Conservation (phyloP, 805 yeast species). For the Yueomyces sp. region DNA sequence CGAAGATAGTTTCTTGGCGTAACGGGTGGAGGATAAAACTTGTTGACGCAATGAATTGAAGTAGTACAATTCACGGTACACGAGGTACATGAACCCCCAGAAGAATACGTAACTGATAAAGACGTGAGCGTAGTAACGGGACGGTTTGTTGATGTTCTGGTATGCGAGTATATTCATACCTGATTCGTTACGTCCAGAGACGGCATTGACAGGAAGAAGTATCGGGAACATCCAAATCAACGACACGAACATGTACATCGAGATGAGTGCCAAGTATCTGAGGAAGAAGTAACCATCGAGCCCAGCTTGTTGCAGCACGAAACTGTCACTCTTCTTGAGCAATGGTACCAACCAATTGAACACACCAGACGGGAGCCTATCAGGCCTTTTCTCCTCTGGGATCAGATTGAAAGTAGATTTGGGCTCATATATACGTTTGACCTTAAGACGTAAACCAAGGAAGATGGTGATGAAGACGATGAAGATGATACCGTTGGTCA, state of each 20-base stretch:
- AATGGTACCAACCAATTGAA: slow-evolving; percentile 58
- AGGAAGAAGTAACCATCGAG: slow-evolving; percentile 89
- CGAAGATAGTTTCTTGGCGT: slow-evolving; percentile 59
- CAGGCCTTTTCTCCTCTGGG: slow-evolving; percentile 50
- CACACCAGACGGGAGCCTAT: slow-evolving; percentile 56
- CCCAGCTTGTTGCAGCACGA: slow-evolving; percentile 76
- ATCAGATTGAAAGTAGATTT: slow-evolving; percentile 54
- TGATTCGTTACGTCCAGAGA: slow-evolving; percentile 40
- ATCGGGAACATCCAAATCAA: slow-evolving; percentile 45
- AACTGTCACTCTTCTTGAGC: slow-evolving; percentile 53
- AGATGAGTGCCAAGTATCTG: slow-evolving; percentile 54
- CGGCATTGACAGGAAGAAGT: slow-evolving; percentile 73
- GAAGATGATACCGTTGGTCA: slow-evolving; percentile 55
- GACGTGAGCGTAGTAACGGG: slow-evolving; percentile 77
- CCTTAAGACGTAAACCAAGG: slow-evolving; percentile 51
- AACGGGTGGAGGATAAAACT: slow-evolving; percentile 66
- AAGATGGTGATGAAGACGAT: slow-evolving; percentile 49
- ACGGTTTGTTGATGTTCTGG: slow-evolving; percentile 48
- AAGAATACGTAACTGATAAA: slow-evolving; percentile 70
- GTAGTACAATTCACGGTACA: slow-evolving; percentile 73
- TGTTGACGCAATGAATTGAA: slow-evolving; percentile 68
- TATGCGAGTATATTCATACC: slow-evolving; percentile 73
- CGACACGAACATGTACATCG: slow-evolving; percentile 41
- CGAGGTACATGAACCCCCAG: slow-evolving; percentile 51
- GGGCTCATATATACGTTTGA: slow-evolving; percentile 73